A percentile compares a stretch with the other conserved stretches of the same genome.
These are phyloP conservation scores for Musa acuminata DNA, from an alignment of 176 grass and related monocot genomes.

Conservation along the genomic window DNA sequence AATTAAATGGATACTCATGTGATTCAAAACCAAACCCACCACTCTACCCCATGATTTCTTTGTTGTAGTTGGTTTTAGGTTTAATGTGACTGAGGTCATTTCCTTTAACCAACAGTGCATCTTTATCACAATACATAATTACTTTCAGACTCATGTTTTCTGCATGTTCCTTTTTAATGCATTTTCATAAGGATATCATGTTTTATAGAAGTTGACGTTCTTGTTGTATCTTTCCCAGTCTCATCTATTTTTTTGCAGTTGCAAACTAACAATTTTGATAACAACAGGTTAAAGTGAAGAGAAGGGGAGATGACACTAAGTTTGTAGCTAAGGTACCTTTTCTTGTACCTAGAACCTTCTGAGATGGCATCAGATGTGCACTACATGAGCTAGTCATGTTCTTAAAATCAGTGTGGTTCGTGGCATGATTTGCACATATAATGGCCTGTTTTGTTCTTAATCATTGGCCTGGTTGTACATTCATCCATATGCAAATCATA, in stretches of 20 bases:
- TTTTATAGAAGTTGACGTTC: background rate
- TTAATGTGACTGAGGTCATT: background rate
- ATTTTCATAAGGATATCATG: background rate
- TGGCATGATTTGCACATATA: no score
- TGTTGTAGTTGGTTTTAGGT: background rate
- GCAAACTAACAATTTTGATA: conserved; percentile 3
- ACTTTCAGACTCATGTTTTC: background rate
- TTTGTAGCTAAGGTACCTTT: conserved; percentile 85
- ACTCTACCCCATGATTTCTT: background rate
- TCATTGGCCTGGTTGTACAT: background rate
- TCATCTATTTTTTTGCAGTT: background rate
- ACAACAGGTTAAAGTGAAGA: conserved; percentile 83
- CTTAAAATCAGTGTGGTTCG: no score
- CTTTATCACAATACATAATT: background rate
- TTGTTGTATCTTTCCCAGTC: background rate
- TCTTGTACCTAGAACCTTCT: conserved; percentile 4
- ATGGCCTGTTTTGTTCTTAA: no score
- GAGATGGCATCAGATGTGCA: background rate
- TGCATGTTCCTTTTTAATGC: background rate
- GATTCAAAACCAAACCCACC: no score
- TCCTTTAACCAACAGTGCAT: background rate
- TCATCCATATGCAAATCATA: background rate
- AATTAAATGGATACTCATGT: background rate
- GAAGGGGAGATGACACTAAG: conserved; percentile 94
- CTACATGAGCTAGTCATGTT: background rate